Evolutionary conservation across 2,329 filamentous ascomycete species (phyloP), one percentile per base, ranked within the genome.

Genomic region (Talaromyces sp.): DNA sequence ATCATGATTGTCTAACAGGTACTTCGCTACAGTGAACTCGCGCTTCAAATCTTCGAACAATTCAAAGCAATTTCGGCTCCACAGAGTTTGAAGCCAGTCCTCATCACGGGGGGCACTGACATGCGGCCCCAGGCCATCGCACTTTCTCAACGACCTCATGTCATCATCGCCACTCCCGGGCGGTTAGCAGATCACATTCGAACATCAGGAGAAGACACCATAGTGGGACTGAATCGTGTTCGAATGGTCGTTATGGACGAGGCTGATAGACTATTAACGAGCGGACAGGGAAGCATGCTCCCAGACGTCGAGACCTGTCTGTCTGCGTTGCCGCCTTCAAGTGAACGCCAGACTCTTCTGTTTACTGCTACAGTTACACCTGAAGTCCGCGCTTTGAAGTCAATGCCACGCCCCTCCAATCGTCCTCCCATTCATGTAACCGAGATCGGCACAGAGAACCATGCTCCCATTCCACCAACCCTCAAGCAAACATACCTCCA

Each of bases 281-380:
- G 85, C 52, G 84, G 83, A 0, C 81, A 83, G 17, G 93, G 92
- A 25, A 92, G 87, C 74, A 97, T 97, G 92, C 80, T 97, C n/a
- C 88, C 90, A 4, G 94, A 97, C 67, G 85, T 99, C 1, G 90
- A 95, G 70, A 89, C 91, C 61, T 97, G 92, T 68, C 80, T 99
- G 3, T 86, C 85, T 2, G 86, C 87, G 1, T 81, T 99, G 0
- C 94, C 94, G 0, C 85, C 89, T 0, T 83, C 90, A 4, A 76
- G 82, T 1, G 80, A 90, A 68, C 84, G 94, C n/a, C 92, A 99
- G 73, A 99, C 93, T 0, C 84, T 96, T 15, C 83, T 99, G 2
- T 99, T 99, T 77, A 99, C 94, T 8, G 94, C 94, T 15, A 99
- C 94, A 1, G 86, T 99, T 43, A 97, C 94, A 0, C 86, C 90